Conservation (phyloP, 2,329 filamentous ascomycete genomes). For the Venturia carpophila region DNA sequence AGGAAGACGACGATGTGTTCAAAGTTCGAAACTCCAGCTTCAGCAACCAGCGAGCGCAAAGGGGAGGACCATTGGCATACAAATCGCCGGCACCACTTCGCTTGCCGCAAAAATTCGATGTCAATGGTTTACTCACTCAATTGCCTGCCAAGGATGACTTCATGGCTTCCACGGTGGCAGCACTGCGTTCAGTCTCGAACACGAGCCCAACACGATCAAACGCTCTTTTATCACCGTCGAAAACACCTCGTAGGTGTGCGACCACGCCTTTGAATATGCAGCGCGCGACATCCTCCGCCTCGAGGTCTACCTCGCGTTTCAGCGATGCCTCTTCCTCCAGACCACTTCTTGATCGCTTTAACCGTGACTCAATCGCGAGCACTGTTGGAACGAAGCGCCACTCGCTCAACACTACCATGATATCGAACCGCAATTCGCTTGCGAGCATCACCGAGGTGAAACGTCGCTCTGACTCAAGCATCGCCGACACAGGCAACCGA, state of each 20-base stretch:
- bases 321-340: neutral
- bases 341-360: neutral
- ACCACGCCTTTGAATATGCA: neutral
- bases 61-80: neutral
- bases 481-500: neutral
- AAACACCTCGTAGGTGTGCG: neutral
- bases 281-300: neutral
- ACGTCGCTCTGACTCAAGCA: neutral
- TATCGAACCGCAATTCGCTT: neutral
- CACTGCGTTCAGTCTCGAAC: neutral
- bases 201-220: neutral
- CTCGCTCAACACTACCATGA: neutral
- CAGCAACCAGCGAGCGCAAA: conserved; percentile 2
- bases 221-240: neutral
- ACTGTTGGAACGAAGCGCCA: neutral
- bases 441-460: neutral
- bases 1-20: neutral
- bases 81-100: neutral
- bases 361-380: conserved; percentile 1
- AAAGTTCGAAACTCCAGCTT: neutral
- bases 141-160: neutral
- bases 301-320: neutral
- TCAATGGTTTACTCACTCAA: neutral
- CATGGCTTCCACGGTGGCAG: conserved; percentile 1
- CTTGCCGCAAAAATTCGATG: neutral